Evolutionary conservation across 257 asterid species (phyloP).

Genomic region (Solanum lycopersicoides): DNA sequence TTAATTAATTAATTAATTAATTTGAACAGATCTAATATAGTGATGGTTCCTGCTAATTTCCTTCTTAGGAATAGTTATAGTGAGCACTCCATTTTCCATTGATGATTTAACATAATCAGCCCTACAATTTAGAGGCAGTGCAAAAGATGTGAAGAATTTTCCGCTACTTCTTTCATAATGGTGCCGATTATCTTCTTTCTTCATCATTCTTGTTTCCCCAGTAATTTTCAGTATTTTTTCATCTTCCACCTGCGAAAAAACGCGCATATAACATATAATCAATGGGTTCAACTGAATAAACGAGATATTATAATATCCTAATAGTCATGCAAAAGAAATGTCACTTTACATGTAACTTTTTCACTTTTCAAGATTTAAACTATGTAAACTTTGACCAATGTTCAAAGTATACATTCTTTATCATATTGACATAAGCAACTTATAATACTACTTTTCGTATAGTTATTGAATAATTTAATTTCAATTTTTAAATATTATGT

Average conservation of each 20-base stretch:
- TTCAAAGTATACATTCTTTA: background rate
- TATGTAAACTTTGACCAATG: background rate
- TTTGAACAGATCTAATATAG: background rate
- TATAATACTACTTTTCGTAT: background rate
- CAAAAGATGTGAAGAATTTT: conserved; percentile 11
- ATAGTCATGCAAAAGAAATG: background rate
- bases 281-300: background rate
- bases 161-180: conserved; percentile 16
- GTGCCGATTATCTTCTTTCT: conserved; percentile 32
- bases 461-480: background rate
- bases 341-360: background rate
- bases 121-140: conserved; percentile 27
- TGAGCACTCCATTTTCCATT: conserved; percentile 22
- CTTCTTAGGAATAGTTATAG: conserved; percentile 30
- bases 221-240: conserved; percentile 19
- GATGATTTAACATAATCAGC: conserved; percentile 13
- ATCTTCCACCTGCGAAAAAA: background rate
- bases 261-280: background rate
- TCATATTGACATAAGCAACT: background rate
- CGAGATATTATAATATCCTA: background rate
- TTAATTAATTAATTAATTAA: background rate
- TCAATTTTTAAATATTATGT: background rate
- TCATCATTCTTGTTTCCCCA: conserved; percentile 13
- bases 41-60: background rate
- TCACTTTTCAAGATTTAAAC: background rate